Evolutionary conservation across 2,329 filamentous ascomycete genomes (phyloP).

Genomic region (Cryphonectria japonica): DNA sequence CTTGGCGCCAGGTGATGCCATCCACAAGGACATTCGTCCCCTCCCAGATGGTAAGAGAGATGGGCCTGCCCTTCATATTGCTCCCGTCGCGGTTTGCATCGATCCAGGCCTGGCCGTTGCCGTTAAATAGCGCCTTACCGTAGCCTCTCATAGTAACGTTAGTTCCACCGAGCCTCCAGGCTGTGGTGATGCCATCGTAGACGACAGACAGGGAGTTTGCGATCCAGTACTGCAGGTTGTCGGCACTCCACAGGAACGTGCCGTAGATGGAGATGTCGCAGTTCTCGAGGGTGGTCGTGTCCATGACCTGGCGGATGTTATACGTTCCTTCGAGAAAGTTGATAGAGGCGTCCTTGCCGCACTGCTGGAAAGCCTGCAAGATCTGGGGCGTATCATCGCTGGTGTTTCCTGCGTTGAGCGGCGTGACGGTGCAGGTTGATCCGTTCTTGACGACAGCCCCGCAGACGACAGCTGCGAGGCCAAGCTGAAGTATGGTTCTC

Average conservation of each 20-base stretch:
- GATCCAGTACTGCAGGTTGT: conserved; percentile 53
- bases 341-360: conserved; percentile 52
- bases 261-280: conserved; percentile 53
- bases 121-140: conserved; percentile 51
- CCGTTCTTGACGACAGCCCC: conserved; percentile 34
- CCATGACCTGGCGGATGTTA: conserved; percentile 54
- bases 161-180: conserved; percentile 54
- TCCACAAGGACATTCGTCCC: conserved; percentile 50
- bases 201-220: conserved; percentile 49
- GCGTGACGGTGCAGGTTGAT: conserved; percentile 35
- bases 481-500: neutral
- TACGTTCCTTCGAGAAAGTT: conserved; percentile 54
- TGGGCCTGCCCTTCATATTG: conserved; percentile 50
- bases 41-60: conserved; percentile 49
- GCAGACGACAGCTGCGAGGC: conserved; percentile 23
- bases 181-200: conserved; percentile 54
- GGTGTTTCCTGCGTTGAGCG: conserved; percentile 20
- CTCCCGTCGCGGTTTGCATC: conserved; percentile 46
- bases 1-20: conserved; percentile 48
- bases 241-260: conserved; percentile 47
- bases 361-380: conserved; percentile 52
- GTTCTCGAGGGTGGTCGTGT: conserved; percentile 50
- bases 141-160: conserved; percentile 53
- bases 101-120: conserved; percentile 51
- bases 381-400: conserved; percentile 56